phyloP scores from a whole-genome alignment of 2,329 filamentous ascomycete species.

The Trichoderma hamatum region DNA sequence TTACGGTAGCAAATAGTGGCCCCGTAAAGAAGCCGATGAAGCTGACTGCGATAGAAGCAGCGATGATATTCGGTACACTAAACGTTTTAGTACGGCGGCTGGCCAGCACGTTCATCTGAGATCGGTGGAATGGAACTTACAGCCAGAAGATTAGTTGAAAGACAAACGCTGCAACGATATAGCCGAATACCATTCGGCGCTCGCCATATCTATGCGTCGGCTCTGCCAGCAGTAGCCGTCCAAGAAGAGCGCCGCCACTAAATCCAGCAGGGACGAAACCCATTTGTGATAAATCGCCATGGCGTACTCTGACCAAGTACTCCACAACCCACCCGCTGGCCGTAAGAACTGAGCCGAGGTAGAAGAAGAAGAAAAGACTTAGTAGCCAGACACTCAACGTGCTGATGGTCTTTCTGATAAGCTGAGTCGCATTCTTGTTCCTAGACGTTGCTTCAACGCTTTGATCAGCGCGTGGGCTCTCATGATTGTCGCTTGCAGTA shows the following conservation, averaged over 20 bases:
- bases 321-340: slow-evolving; percentile 66
- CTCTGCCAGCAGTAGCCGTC: slow-evolving; percentile 60
- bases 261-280: slow-evolving; percentile 66
- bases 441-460: slow-evolving; percentile 1
- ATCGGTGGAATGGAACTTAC: slow-evolving; percentile 32
- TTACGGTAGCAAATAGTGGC: slow-evolving; percentile 59
- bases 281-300: slow-evolving; percentile 58
- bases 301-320: slow-evolving; percentile 62
- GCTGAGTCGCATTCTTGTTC: slow-evolving; percentile 42
- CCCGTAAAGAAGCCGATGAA: slow-evolving; percentile 61
- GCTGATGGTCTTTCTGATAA: slow-evolving; percentile 51
- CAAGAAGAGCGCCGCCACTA: slow-evolving; percentile 60
- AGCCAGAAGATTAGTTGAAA: slow-evolving; percentile 65
- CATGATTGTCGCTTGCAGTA: slow-evolving; percentile 20
- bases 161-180: slow-evolving; percentile 53
- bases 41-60: slow-evolving; percentile 56
- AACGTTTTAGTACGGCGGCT: background rate
- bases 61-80: slow-evolving; percentile 49
- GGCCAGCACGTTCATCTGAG: background rate
- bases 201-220: slow-evolving; percentile 63
- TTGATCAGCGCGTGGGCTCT: background rate
- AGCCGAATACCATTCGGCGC: slow-evolving; percentile 59
- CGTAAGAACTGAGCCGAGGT: slow-evolving; percentile 59
- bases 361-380: slow-evolving; percentile 67
- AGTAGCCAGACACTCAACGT: slow-evolving; percentile 58